Percentiles rank a stretch among this genome's conserved stretches.
These are phyloP conservation scores for Porphyrellus sp. DNA, from an alignment of 1,284 basidiomycete species.

Conservation along the genomic window DNA sequence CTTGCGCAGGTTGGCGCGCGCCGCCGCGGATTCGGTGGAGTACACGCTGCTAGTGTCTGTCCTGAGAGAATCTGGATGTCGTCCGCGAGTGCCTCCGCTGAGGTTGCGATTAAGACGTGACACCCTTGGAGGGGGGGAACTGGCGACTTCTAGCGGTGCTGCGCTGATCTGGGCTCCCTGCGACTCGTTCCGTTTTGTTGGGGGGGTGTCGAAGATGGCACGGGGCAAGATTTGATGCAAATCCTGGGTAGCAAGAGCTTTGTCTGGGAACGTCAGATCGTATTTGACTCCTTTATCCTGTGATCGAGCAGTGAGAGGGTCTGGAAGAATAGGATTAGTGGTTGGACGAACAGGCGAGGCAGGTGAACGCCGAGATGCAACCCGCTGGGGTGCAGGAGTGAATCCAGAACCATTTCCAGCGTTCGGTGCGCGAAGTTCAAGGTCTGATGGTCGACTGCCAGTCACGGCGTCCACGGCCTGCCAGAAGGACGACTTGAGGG, in stretches of 20 bases:
- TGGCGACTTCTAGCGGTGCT: not conserved
- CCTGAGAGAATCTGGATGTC: constrained; percentile 4
- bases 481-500: constrained; percentile 37
- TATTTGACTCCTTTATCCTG: constrained; percentile 1
- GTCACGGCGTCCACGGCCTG: constrained; percentile 37
- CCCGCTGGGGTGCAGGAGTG: constrained; percentile 24
- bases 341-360: constrained; percentile 1
- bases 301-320: not conserved
- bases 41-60: constrained; percentile 27
- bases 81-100: not conserved
- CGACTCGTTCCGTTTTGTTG: not conserved
- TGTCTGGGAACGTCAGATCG: not conserved
- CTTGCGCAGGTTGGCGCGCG: constrained; percentile 26
- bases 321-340: not conserved
- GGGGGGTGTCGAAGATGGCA: not conserved
- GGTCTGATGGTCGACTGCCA: constrained; percentile 15
- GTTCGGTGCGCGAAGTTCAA: not conserved
- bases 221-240: not conserved
- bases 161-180: not conserved
- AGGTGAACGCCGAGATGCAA: constrained; percentile 15
- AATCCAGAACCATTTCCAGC: constrained; percentile 17
- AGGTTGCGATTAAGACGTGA: constrained; percentile 12
- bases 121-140: not conserved
- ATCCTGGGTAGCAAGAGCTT: not conserved
- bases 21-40: constrained; percentile 26